Conservation (phyloP, 140 eudicot genomes). For the Flaveria floridana region DNA sequence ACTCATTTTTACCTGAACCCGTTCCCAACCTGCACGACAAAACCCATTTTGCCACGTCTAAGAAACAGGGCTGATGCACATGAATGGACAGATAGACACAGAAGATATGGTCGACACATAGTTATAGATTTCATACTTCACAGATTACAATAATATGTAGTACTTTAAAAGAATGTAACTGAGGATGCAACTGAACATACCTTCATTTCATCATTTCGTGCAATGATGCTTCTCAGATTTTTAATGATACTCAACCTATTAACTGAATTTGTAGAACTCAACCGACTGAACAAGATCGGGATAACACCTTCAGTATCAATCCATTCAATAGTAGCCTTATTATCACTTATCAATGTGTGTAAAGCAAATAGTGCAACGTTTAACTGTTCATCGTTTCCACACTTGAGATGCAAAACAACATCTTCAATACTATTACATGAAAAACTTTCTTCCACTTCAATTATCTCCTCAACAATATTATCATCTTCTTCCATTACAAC, state of each 20-base stretch:
- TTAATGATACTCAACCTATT: slow-evolving; percentile 60
- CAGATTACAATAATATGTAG: neutral
- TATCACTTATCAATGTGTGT: slow-evolving; percentile 40
- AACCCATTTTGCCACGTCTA: neutral
- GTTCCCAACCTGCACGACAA: neutral
- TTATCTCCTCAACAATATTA: slow-evolving; percentile 35
- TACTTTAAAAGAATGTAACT: neutral
- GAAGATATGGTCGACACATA: neutral
- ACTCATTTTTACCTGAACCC: slow-evolving; percentile 3
- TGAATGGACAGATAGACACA: neutral
- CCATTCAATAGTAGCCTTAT: slow-evolving; percentile 47
- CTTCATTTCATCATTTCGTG: slow-evolving; percentile 52
- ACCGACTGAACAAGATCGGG: slow-evolving; percentile 47
- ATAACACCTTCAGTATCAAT: slow-evolving; percentile 56
- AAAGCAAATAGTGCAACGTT: slow-evolving; percentile 48
- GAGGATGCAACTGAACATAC: slow-evolving; percentile 32
- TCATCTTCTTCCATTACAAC: slow-evolving; percentile 41
- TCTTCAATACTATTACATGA: slow-evolving; percentile 48
- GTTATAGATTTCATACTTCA: neutral
- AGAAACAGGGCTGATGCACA: neutral
- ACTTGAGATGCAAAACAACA: slow-evolving; percentile 54
- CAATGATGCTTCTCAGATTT: slow-evolving; percentile 51
- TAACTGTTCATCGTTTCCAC: slow-evolving; percentile 64
- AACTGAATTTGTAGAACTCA: slow-evolving; percentile 48
- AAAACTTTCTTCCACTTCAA: slow-evolving; percentile 38